phyloP scores from a whole-genome alignment of 345 rosid species.

The Camelina laxa region DNA sequence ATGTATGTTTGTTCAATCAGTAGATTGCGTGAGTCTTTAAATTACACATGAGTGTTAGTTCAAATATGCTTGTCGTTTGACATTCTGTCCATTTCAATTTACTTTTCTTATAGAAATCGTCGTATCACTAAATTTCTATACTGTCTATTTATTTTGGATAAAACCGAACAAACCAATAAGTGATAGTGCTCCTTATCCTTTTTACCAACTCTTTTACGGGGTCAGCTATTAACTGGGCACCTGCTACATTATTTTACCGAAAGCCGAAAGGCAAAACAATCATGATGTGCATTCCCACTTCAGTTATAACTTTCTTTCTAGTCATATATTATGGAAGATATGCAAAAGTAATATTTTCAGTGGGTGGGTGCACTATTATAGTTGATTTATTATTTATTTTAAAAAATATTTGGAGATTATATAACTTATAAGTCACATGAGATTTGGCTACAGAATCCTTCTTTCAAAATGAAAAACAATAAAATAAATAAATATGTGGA shows the following conservation, averaged over 20 bases:
- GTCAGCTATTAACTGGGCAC: not conserved
- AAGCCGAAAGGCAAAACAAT: not conserved
- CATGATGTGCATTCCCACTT: constrained; percentile 28
- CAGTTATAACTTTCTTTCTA: constrained; percentile 1
- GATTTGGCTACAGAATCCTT: constrained; percentile 17
- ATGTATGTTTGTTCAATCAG: not conserved
- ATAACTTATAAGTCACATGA: not conserved
- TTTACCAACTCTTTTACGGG: constrained; percentile 13
- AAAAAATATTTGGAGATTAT: not conserved
- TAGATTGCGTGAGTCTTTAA: constrained; percentile 29
- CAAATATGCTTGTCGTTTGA: constrained; percentile 32
- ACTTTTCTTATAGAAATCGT: constrained; percentile 13
- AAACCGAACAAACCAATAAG: constrained; percentile 1
- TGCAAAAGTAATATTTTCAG: not conserved
- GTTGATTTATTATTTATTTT: not conserved
- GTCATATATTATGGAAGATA: not conserved
- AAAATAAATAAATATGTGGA: constrained; percentile 3
- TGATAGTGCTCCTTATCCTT: constrained; percentile 14
- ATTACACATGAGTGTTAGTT: constrained; percentile 26
- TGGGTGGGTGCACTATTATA: not conserved
- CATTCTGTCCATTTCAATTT: constrained; percentile 35
- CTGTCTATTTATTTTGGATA: constrained; percentile 12
- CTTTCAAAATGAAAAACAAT: not conserved
- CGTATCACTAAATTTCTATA: not conserved
- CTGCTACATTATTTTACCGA: constrained; percentile 19